These are phyloP conservation scores for Botrytis hyacinthi DNA, from an alignment of 2,329 filamentous ascomycete genomes.

Conservation along the genomic window DNA sequence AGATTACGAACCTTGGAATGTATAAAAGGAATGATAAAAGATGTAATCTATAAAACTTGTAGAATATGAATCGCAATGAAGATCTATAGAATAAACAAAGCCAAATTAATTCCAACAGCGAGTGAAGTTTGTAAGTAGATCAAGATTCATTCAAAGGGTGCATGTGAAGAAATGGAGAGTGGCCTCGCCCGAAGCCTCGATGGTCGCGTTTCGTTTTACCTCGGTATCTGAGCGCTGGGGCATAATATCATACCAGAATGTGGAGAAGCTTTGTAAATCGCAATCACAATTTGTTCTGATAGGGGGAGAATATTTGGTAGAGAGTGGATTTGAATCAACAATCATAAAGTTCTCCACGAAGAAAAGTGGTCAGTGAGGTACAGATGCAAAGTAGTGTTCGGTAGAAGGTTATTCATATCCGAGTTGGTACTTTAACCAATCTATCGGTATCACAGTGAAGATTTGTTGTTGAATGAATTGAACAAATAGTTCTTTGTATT, in stretches of 20 bases:
- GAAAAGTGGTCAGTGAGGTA: neutral
- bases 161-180: slow-evolving; percentile 13
- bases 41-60: neutral
- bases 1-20: slow-evolving; percentile 10
- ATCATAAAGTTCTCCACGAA: neutral
- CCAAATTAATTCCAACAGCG: neutral
- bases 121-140: slow-evolving; percentile 8
- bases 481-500: neutral
- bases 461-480: neutral
- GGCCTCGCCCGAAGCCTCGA: slow-evolving; percentile 14
- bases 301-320: neutral
- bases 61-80: neutral
- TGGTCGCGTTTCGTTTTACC: slow-evolving; percentile 17
- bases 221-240: slow-evolving; percentile 10
- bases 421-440: neutral
- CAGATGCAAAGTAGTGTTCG: neutral
- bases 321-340: neutral
- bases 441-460: neutral
- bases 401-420: neutral
- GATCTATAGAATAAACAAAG: neutral
- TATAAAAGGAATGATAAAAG: neutral
- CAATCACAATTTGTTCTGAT: neutral
- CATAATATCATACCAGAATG: neutral
- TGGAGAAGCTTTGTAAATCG: slow-evolving; percentile 12
- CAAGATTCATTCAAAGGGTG: neutral